Evolutionary conservation across 1,139 yeast genomes (phyloP), one percentile per base, ranked within the genome.

Genomic region (Zhuliangozyma blackwelliae): DNA sequence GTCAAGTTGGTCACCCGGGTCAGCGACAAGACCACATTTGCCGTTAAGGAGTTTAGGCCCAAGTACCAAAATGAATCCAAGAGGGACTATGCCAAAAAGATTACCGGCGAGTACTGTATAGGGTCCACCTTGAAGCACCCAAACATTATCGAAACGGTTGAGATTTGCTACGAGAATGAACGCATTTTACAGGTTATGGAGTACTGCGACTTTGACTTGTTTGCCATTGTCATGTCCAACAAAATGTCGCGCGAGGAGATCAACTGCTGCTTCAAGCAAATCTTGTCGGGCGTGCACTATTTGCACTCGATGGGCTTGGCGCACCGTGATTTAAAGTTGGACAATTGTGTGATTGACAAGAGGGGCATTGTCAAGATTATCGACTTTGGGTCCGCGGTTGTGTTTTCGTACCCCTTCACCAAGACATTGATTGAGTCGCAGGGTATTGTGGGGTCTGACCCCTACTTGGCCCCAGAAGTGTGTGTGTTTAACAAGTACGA

Each of bases 331-430:
- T 72, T 90, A 55, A 90, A 90, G 61, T 73, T 90, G 35, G 97
- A 90, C 63, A 90, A 90, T 60, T 89, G 97, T 68, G 97, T 90
- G 26, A 82, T 90, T 37, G 89, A 87, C 49, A 69, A 72, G 16
- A 72, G 84, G 37, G 97, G 97, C 25, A 85, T 89, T 45, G 88
- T 90, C 28, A 89, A 89, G 56, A 70, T 90, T 45, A 89, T 90
- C 49, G 97, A 90, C 64, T 90, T 89, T 59, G 97, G 97, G 21
- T 83, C 94, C 3, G 96, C 96, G 2, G 96, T 88, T 22, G 96
- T 90, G 4, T 90, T 85, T 61, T 79, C 89, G 31, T 90, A 90
- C 56, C 97, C 97, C 3, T 89, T 87, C 52, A 81, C 88, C 33
- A 86, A 83, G 41, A 82, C 79, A 10, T 65, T 84, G 40, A 87